phyloP scores from a whole-genome alignment of 805 yeast genomes.

The Dipodascus geniculatus region DNA sequence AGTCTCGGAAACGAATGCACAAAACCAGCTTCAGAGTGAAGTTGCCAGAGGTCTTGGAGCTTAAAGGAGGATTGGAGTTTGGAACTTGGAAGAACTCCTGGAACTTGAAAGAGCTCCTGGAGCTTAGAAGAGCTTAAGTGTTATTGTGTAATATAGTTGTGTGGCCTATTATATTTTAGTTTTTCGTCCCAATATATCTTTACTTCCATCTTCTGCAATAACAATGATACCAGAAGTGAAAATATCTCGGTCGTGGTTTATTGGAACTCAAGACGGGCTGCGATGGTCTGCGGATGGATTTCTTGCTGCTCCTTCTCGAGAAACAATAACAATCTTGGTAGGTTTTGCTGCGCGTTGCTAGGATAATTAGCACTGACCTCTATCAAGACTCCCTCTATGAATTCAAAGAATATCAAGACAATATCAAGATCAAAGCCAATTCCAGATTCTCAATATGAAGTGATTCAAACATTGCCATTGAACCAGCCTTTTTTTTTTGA shows the following conservation, averaged over 20 bases:
- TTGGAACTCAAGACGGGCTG: conserved; percentile 9
- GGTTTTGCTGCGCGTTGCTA: conserved; percentile 2
- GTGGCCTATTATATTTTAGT: too few relatives aligned
- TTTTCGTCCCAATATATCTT: too few relatives aligned
- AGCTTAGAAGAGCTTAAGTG: conserved; percentile 1
- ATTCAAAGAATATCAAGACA: not conserved
- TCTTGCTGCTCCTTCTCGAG: conserved; percentile 10
- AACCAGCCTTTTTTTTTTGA: not conserved
- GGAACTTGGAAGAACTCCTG: too few relatives aligned
- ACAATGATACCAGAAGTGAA: conserved; percentile 6
- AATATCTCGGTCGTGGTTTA: conserved; percentile 4
- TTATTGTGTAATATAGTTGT: not conserved
- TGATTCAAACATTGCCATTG: not conserved
- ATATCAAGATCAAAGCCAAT: not conserved
- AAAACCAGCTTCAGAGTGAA: conserved; percentile 30
- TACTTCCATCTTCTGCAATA: too few relatives aligned
- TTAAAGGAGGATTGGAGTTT: not conserved
- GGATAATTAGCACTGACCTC: not conserved
- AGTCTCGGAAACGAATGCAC: conserved; percentile 28
- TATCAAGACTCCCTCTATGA: not conserved
- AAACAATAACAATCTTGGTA: conserved; percentile 10
- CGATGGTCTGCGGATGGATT: conserved; percentile 17
- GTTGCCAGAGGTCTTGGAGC: conserved; percentile 28
- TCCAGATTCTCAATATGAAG: not conserved
- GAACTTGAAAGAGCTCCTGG: conserved; percentile 30